Evolutionary conservation across 208 protist species (phyloP), one percentile per base, ranked within the genome.

Genomic region (Trypanosoma scelopori): DNA sequence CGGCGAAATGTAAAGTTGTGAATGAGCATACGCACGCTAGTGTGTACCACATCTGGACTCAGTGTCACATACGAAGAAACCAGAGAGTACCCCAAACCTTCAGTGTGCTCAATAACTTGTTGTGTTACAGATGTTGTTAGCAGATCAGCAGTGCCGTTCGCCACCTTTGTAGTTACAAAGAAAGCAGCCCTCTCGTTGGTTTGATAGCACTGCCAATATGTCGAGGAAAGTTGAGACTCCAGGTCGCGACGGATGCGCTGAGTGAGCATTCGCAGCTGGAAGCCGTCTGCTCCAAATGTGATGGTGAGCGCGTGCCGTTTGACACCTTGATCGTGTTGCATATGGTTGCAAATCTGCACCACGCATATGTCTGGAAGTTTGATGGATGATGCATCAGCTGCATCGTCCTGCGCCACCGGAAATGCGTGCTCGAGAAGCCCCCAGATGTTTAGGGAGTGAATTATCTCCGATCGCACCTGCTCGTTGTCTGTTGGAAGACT

Each of bases 191-290:
- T 69, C 72, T 92, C 89, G 57, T 86, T 86, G 1, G 89, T 94
- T 68, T 94, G 89, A 59, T 92, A 92, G 74, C 82, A 89, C 73
- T 95, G 89, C 86, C 89, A 95, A 68, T 91, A 95, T 5, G 89
- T 95, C 5, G 85, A 92, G 53, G 85, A 91, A 5, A 95, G 78
- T 70, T 90, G 84, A 56, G 28, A 35, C 51, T 91, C 81, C 37
- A 95, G 59, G 55, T 95, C 89, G 25, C 74, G 55, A 18, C 89
- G 85, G 37, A 95, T 91, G 69, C 74, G 60, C 49, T 78, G 81
- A 18, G 84, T 85, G 47, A 95, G 81, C 43, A 32, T 35, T 25
- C 89, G 89, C 28, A 95, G 68, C 42, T 87, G 75, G 59, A 92
- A 95, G 22, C 89, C 89, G 66, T 95, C 84, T 18, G 84, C 77